Base-by-base conservation (phyloP, 2,329 filamentous ascomycete genomes). In the Colletotrichum navitas region DNA sequence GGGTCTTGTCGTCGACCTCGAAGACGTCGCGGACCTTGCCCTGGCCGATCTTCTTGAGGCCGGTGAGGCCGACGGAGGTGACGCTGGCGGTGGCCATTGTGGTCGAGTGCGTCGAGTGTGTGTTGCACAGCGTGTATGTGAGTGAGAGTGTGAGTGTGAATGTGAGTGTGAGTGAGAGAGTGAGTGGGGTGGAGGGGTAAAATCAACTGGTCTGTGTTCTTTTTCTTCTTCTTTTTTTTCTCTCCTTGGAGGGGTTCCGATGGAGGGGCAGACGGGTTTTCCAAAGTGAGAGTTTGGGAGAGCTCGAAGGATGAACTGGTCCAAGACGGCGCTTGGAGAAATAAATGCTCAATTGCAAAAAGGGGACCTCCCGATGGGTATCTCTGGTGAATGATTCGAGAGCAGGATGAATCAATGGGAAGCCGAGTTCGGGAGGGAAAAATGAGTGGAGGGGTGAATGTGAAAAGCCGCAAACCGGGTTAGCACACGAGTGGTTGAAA, bases 1-100 rank as follows among this genome's bases (percentile, higher is more conserved):
- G 88, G 2, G 89, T 92, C 68, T 88, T 83, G 68, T 89, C 84
- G 79, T 93, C 89, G 65, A 97, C 84, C 73, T 89, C 86, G 81
- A 94, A 97, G 47, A 97, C 87, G 78, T 97, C 93, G 77, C 94
- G 90, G 34, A 97, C 94, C 84, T 97, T 97, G 76, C 86, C 85
- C 45, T 80, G 79, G 47, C 78, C 78, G 60, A 79, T 65, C 65
- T 69, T 74, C 65, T 74, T 68, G 41, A 74, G 68, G 54, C 72
- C 66, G 52, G 73, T 67, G 49, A 74, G 43, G 61, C 68, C 55
- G 65, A 74, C 62, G 26, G 71, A 68, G 16, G 73, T 72, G 52
- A 73, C 67, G n/a, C 61, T 34, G 61, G 49, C 61, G 45, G 66
- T 55, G 47, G 66, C 66, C 70, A 72, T 72, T 71, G 21, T 32